Base-by-base conservation (phyloP, 441 rosid genomes). In the Adansonia madagascariensis region DNA sequence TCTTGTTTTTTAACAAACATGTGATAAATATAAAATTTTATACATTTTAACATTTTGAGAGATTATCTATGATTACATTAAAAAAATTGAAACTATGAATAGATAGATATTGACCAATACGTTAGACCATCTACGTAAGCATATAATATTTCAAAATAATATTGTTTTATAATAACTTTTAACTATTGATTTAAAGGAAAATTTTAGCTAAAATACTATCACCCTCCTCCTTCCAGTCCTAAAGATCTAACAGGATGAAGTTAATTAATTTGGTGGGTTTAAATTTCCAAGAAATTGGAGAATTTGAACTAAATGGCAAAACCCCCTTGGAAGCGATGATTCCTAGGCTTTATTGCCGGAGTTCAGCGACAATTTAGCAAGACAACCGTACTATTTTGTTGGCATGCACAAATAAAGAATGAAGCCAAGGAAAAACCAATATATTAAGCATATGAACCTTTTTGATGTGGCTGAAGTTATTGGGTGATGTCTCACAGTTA, bases 401-500 rank as follows among this genome's bases (percentile, higher is more conserved):
- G 72, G 50, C 56, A 67, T 46, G 17, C 72, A 67, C 56, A 67
- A 66, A 66, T 43, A 66, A 65, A 47, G 8, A 46, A 47, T 11
- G 52, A 47, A 68, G 41, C 73, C 73, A 41, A 47, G 11, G 31
- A 68, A 22, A 68, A 68, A 2, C 4, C 11, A 35, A 10, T 11
- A 55, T 20, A 61, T 8, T 20, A 20, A 39, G n/a, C 46, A 20
- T 44, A 18, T 44, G 35, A 67, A 67, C 53, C 35, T 44, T n/a
- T 46, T 67, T 20, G 55, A 41, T 47, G 52, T 20, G 72, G 27
- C 27, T 44, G 14, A 55, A 55, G 59, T 14, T 50, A 50, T 50
- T 50, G 55, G n/a, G 6, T 50, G 18, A 52, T 52, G 15, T 52
- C 56, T 52, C 56, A 52, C 56, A 52, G 18, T 15, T 14, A 15